Evolutionary conservation across 257 asterid species (phyloP).

Genomic region (Cruciata laevipes): DNA sequence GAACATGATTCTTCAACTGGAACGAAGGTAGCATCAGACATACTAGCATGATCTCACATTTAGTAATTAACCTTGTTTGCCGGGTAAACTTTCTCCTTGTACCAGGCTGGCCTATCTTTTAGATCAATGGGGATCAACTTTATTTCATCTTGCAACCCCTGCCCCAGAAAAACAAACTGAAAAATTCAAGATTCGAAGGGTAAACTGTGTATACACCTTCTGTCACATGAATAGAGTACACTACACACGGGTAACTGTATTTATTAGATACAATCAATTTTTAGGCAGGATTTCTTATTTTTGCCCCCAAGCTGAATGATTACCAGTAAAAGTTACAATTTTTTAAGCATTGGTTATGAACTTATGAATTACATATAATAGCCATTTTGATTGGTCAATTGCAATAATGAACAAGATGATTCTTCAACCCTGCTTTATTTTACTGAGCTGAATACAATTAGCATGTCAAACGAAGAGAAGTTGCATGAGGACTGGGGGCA

Average conservation of each 20-base stretch:
- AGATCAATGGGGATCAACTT: constrained; percentile 72
- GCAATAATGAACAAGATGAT: not conserved
- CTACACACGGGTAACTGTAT: no score
- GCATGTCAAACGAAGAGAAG: not conserved
- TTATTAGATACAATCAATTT: no score
- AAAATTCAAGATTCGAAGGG: not conserved
- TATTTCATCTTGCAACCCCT: constrained; percentile 74
- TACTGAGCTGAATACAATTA: not conserved
- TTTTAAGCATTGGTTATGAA: not conserved
- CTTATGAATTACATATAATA: no score
- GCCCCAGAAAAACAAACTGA: constrained; percentile 14
- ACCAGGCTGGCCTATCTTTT: constrained; percentile 79
- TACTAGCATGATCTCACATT: not conserved
- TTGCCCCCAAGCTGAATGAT: no score
- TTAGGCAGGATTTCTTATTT: no score
- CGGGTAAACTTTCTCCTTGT: constrained; percentile 83
- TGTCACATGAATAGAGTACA: no score
- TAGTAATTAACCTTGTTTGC: constrained; percentile 51
- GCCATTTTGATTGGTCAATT: not conserved
- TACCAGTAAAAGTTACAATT: not conserved
- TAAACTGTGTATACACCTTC: not conserved
- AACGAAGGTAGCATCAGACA: not conserved
- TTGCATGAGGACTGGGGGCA: not conserved
- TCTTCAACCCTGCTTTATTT: not conserved
- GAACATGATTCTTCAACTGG: no score